Evolutionary conservation across 306 rosid genomes (phyloP), one percentile per base, ranked within the genome.

Genomic region (peach (Prunus persica)): DNA sequence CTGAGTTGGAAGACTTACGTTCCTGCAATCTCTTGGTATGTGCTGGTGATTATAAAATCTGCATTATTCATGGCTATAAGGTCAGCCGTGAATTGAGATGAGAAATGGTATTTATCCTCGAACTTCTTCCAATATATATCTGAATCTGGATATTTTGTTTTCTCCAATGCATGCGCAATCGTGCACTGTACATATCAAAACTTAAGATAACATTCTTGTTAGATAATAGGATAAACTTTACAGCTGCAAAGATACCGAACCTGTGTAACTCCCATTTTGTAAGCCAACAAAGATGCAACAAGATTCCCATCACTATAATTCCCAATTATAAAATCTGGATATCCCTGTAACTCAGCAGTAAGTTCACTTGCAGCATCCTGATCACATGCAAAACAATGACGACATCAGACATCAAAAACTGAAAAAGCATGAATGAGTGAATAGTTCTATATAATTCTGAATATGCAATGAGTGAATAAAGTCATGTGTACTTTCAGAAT

Each of bases 21-120:
- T 85, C 98, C 97, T 6, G 98, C 97, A 84, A 95, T 95, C 92
- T 95, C 97, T 76, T 95, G 98, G 85, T 89, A 95, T 62, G 98
- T 92, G 76, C 97, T 95, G 79, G 98, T 90, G 91, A 95, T 92
- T 81, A 95, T 95, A 76, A 95, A 95, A 84, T 92, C 97, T 72
- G 98, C 98, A 85, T 67, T 80, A 56, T 90, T 95, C 97, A 95
- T 95, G 84, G 98, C 96, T 73, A 92, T 84, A 51, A 95, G 76
- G 66, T 95, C 97, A 76, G 98, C 98, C 43, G 97, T 92, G 88
- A 92, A 95, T 66, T 95, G 98, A 77, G 96, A 88, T 69, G 97
- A 89, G 83, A 95, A 95, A 73, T 95, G 97, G 78, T 95, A 92
- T 73, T 88, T 87, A n/a, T 88, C 97, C 72, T 95, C 97, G 10